Percentiles rank a stretch among this genome's conserved stretches.
Evolutionary conservation across 2,329 filamentous ascomycete genomes (phyloP).

Genomic region (Calonectria montana): DNA sequence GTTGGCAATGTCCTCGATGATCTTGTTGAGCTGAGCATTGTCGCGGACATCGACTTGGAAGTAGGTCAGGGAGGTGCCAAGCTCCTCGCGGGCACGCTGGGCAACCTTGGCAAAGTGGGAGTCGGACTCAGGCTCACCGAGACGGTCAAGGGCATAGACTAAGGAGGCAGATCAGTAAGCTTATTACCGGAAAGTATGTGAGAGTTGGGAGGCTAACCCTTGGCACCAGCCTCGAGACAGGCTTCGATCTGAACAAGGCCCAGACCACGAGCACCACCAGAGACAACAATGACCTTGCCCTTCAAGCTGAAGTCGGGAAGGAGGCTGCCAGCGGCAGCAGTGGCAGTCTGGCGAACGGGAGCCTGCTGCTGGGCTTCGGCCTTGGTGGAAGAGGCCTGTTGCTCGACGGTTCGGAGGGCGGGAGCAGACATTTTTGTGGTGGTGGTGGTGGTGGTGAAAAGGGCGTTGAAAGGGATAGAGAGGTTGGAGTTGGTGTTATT

Average conservation of each 20-base stretch:
- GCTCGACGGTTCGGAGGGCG: slow-evolving; percentile 18
- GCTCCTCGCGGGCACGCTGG: slow-evolving; percentile 69
- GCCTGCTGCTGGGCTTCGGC: slow-evolving; percentile 17
- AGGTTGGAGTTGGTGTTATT: neutral
- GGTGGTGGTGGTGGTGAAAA: neutral
- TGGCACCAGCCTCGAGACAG: slow-evolving; percentile 82
- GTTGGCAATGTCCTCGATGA: slow-evolving; percentile 76
- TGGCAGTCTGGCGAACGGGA: slow-evolving; percentile 30
- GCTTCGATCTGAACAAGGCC: slow-evolving; percentile 84
- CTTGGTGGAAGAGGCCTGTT: slow-evolving; percentile 23
- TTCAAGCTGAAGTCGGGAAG: slow-evolving; percentile 82
- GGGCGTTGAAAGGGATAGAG: neutral
- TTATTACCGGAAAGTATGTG: neutral
- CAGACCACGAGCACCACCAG: slow-evolving; percentile 80
- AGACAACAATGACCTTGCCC: slow-evolving; percentile 80
- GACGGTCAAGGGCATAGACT: slow-evolving; percentile 76
- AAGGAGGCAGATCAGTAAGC: slow-evolving; percentile 18
- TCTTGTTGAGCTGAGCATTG: slow-evolving; percentile 72
- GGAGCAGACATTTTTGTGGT: slow-evolving; percentile 13
- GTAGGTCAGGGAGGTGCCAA: slow-evolving; percentile 78
- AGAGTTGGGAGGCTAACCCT: slow-evolving; percentile 52
- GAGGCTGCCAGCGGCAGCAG: slow-evolving; percentile 39
- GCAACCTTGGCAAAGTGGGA: slow-evolving; percentile 75
- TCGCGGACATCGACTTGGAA: slow-evolving; percentile 85
- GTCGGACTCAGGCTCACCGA: slow-evolving; percentile 57